Conservation (phyloP, 2,329 filamentous ascomycete species). For the Bisporella sp. region DNA sequence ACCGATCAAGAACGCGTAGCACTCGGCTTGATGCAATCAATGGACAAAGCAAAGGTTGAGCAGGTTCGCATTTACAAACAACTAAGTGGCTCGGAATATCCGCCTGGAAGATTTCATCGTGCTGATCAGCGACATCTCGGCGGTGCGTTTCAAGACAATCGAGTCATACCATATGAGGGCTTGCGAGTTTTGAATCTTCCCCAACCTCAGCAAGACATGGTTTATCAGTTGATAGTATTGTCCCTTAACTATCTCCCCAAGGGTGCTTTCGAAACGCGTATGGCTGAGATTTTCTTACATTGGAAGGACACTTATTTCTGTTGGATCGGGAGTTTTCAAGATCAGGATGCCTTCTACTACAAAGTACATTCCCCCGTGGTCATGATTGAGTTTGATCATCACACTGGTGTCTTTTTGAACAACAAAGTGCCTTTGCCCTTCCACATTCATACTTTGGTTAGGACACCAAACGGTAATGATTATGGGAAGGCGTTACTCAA, state of each 20-base stretch:
- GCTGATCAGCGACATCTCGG: conserved; percentile 74
- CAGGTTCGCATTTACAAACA: conserved; percentile 44
- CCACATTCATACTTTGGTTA: conserved; percentile 68
- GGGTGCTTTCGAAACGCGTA: conserved; percentile 43
- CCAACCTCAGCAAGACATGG: conserved; percentile 40
- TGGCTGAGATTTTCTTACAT: conserved; percentile 46
- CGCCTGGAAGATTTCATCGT: conserved; percentile 63
- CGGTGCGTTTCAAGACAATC: conserved; percentile 73
- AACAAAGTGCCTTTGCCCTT: conserved; percentile 71
- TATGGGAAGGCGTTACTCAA: conserved; percentile 48
- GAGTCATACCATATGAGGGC: conserved; percentile 61
- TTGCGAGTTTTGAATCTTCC: conserved; percentile 45
- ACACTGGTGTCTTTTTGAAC: conserved; percentile 69
- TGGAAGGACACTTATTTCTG: conserved; percentile 70
- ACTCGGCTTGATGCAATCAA: conserved; percentile 23
- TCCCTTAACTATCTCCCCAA: conserved; percentile 63
- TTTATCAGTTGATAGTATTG: conserved; percentile 53
- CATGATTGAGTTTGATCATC: conserved; percentile 72
- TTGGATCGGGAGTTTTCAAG: conserved; percentile 67
- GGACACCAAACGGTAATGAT: conserved; percentile 69
- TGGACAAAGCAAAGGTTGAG: conserved; percentile 29
- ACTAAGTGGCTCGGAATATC: conserved; percentile 48
- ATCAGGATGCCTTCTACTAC: conserved; percentile 70
- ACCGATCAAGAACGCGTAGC: conserved; percentile 2
- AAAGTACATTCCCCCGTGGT: conserved; percentile 70